Percentiles rank a stretch among this genome's conserved stretches.
Conservation (phyloP, 768 basidiomycete species). For the Phaeotremella skinneri region DNA sequence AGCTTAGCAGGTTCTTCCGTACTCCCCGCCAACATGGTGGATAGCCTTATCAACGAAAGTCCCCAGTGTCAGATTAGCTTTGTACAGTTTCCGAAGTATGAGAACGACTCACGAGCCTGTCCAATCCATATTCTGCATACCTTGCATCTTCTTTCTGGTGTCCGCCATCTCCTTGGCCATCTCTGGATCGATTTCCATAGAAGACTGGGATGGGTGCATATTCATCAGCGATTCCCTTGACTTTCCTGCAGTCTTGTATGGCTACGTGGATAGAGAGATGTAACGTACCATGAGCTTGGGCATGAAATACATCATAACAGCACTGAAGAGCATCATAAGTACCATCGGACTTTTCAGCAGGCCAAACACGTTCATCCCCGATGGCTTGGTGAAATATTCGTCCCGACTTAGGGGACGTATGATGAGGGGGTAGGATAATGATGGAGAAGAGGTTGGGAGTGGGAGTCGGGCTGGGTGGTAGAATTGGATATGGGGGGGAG, state of each 20-base stretch:
- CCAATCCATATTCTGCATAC: constrained; percentile 43
- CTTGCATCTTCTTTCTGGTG: constrained; percentile 37
- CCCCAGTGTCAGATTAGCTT: not conserved
- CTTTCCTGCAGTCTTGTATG: no score
- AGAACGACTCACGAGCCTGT: constrained; percentile 40
- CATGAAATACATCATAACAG: constrained; percentile 41
- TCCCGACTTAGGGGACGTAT: constrained; percentile 25
- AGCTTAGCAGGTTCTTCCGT: constrained; percentile 9
- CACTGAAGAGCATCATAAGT: constrained; percentile 49
- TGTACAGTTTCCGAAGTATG: not conserved
- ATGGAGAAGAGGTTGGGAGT: constrained; percentile 17
- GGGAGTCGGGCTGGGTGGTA: constrained; percentile 27
- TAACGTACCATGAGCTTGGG: constrained; percentile 47
- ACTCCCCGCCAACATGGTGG: constrained; percentile 29
- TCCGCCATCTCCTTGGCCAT: constrained; percentile 44
- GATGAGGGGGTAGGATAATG: constrained; percentile 38
- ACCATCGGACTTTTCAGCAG: constrained; percentile 51
- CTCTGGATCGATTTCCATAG: constrained; percentile 48
- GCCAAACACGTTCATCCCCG: constrained; percentile 36
- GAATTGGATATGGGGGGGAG: constrained; percentile 20
- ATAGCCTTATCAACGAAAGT: constrained; percentile 16
- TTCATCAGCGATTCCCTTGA: not conserved
- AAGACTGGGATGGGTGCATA: constrained; percentile 2
- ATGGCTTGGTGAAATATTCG: constrained; percentile 33
- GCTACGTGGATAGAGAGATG: no score